phyloP scores from a whole-genome alignment of 2,329 filamentous ascomycete species.

The Cordyceps cicadae region DNA sequence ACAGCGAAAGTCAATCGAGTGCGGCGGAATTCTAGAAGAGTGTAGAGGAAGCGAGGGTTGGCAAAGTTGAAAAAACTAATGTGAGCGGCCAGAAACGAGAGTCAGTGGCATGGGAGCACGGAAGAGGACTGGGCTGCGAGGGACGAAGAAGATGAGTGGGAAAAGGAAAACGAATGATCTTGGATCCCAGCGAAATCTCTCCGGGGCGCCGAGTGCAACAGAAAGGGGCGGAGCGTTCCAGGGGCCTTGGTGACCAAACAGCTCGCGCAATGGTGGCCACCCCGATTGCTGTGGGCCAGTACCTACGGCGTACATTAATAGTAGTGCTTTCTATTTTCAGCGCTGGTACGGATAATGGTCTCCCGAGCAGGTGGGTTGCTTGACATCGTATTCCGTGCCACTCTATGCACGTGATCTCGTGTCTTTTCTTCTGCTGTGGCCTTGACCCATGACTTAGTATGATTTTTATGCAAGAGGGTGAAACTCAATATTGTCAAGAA shows the following conservation, averaged over 20 bases:
- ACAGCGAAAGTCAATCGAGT: not conserved
- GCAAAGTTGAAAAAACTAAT: not conserved
- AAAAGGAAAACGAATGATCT: not conserved
- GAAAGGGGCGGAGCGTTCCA: conserved; percentile 8
- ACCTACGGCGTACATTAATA: too few species aligned
- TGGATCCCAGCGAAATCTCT: conserved; percentile 1
- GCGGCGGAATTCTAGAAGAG: not conserved
- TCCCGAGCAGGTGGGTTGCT: not conserved
- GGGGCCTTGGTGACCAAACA: not conserved
- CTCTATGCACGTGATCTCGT: conserved; percentile 13
- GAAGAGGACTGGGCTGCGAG: not conserved
- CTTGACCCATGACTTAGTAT: not conserved
- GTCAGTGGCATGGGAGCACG: not conserved
- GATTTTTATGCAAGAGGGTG: not conserved
- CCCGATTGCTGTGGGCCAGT: not conserved
- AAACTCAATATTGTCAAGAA: not conserved
- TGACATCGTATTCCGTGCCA: conserved; percentile 2
- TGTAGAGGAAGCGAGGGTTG: not conserved
- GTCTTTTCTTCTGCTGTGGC: conserved; percentile 1
- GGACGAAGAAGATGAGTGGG: not conserved
- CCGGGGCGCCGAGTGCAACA: not conserved
- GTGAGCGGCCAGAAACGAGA: not conserved
- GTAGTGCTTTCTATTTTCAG: not conserved
- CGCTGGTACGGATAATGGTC: not conserved
- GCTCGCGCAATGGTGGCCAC: not conserved